Evolutionary conservation across 2,329 filamentous ascomycete genomes (phyloP).

Genomic region (Trichoderma polysporum): DNA sequence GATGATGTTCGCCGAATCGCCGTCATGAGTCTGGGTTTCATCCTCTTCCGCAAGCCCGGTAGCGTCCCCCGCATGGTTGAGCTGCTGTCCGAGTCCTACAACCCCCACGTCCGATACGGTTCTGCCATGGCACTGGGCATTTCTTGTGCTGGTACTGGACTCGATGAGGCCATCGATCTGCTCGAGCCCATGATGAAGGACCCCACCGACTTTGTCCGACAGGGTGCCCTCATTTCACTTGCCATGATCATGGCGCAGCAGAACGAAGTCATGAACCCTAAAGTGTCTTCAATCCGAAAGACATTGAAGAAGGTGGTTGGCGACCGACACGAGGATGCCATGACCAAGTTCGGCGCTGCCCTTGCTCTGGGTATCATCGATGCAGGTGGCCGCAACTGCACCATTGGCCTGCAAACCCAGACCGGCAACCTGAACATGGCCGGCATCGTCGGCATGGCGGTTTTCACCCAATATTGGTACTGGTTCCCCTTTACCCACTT

Average conservation of each 20-base stretch:
- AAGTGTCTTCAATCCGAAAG: slow-evolving; percentile 87
- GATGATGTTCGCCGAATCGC: slow-evolving; percentile 95
- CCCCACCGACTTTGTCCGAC: slow-evolving; percentile 95
- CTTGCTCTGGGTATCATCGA: slow-evolving; percentile 96
- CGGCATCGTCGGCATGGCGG: slow-evolving; percentile 94
- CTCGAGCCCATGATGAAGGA: slow-evolving; percentile 99
- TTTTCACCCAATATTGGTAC: slow-evolving; percentile 99
- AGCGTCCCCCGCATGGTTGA: slow-evolving; percentile 99
- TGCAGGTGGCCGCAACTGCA: slow-evolving; percentile 96
- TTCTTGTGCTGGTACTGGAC: slow-evolving; percentile 91
- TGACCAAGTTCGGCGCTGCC: slow-evolving; percentile 97
- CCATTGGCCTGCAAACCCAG: slow-evolving; percentile 94
- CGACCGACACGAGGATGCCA: slow-evolving; percentile 96
- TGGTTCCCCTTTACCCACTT: slow-evolving; percentile 99
- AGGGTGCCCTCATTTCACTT: slow-evolving; percentile 89
- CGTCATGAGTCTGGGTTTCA: slow-evolving; percentile 97
- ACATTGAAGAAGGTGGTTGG: slow-evolving; percentile 90
- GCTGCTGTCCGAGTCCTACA: slow-evolving; percentile 96
- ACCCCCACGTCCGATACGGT: slow-evolving; percentile 95
- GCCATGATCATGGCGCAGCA: slow-evolving; percentile 99
- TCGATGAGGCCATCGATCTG: slow-evolving; percentile 94
- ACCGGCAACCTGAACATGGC: slow-evolving; percentile 99
- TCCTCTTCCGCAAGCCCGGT: slow-evolving; percentile 95
- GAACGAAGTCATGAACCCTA: slow-evolving; percentile 97
- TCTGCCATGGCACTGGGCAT: slow-evolving; percentile 98